These are phyloP conservation scores for Teratosphaeria viscida DNA, from an alignment of 2,329 filamentous ascomycete genomes.

Conservation along the genomic window DNA sequence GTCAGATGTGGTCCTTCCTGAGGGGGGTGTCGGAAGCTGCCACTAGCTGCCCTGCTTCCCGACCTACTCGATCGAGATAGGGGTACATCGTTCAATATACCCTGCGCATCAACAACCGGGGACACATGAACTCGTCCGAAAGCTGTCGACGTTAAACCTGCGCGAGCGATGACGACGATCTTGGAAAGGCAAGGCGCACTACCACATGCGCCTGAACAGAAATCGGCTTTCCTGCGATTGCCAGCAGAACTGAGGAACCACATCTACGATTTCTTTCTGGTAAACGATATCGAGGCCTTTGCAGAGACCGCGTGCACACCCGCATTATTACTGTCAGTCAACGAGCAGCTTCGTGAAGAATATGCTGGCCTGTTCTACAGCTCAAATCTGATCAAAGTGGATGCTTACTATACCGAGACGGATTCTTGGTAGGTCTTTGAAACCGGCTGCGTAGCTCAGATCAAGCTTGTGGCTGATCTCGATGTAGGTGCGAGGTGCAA, in stretches of 20 bases:
- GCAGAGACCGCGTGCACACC: slow-evolving; percentile 2
- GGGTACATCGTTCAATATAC: neutral
- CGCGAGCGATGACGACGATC: neutral
- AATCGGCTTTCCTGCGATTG: slow-evolving; percentile 1
- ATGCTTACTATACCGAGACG: slow-evolving; percentile 8
- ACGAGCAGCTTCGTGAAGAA: slow-evolving; percentile 3
- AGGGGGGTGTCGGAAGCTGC: neutral
- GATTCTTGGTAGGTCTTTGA: slow-evolving; percentile 4
- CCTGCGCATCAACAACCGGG: neutral
- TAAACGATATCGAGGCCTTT: slow-evolving; percentile 2
- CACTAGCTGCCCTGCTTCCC: neutral
- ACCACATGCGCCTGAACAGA: neutral
- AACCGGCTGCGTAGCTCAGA: too few species aligned
- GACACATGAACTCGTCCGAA: neutral
- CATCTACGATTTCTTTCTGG: neutral
- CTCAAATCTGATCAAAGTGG: slow-evolving; percentile 5
- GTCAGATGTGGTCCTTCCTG: too few species aligned
- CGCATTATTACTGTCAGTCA: neutral
- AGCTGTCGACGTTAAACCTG: neutral
- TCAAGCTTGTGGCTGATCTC: neutral
- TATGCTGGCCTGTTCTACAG: slow-evolving; percentile 8
- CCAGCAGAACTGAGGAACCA: slow-evolving; percentile 3
- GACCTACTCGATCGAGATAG: neutral
- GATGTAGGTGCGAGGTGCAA: neutral
- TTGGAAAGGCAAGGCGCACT: neutral